A percentile compares a stretch with the other conserved stretches of the same genome.
phyloP scores from a whole-genome alignment of 805 yeast species.

The Cyberlindnera meyerae region DNA sequence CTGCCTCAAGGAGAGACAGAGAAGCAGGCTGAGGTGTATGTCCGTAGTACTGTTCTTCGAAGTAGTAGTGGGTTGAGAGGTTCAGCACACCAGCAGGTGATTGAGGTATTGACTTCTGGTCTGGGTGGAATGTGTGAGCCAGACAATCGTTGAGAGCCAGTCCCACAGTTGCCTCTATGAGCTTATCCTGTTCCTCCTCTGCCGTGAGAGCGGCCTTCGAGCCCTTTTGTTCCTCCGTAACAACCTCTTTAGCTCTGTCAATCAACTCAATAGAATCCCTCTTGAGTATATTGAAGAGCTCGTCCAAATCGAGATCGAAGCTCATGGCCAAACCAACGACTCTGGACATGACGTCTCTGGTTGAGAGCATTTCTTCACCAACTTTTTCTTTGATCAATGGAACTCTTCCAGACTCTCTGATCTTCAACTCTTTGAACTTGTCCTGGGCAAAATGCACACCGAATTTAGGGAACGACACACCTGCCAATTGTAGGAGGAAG shows the following conservation, averaged over 20 bases:
- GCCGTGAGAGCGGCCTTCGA: constrained; percentile 16
- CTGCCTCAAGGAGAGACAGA: constrained; percentile 26
- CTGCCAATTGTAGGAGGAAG: constrained; percentile 51
- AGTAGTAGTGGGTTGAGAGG: constrained; percentile 23
- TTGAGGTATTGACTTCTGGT: constrained; percentile 27
- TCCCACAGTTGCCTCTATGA: constrained; percentile 26
- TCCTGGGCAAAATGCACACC: constrained; percentile 1
- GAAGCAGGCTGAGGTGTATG: constrained; percentile 7
- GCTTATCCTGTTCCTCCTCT: constrained; percentile 28
- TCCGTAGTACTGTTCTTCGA: constrained; percentile 6
- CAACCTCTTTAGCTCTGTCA: constrained; percentile 26
- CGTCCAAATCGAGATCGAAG: constrained; percentile 58
- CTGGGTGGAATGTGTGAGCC: constrained; percentile 25
- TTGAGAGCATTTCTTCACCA: constrained; percentile 22
- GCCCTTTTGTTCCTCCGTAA: constrained; percentile 6
- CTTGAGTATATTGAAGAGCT: constrained; percentile 31
- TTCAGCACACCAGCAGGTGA: constrained; percentile 32
- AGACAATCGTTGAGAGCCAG: constrained; percentile 33
- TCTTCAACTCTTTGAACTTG: constrained; percentile 18
- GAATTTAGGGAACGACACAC: constrained; percentile 27
- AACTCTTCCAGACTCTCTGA: constrained; percentile 10
- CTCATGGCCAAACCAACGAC: constrained; percentile 51
- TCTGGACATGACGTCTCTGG: constrained; percentile 35
- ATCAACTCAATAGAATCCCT: constrained; percentile 40
- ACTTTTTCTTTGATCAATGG: constrained; percentile 8